Evolutionary conservation across 2,329 filamentous ascomycete genomes (phyloP).

Genomic region (Rachicladosporium sp.): DNA sequence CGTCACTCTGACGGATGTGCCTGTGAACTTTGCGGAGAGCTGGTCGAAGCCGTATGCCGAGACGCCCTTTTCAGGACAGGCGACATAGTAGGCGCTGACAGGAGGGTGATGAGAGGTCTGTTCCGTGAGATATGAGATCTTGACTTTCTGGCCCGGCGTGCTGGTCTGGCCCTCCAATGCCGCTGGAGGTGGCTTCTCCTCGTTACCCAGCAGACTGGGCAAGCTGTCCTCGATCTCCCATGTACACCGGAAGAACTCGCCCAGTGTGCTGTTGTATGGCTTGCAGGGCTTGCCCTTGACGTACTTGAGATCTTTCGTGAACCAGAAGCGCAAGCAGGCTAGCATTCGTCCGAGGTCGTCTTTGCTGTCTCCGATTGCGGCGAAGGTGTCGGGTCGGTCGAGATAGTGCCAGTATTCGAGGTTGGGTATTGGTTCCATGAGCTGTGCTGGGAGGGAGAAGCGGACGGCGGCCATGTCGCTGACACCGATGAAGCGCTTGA

Average conservation of each 20-base stretch:
- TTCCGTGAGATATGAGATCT: slow-evolving; percentile 88
- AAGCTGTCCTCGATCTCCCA: slow-evolving; percentile 82
- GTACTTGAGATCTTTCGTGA: slow-evolving; percentile 98
- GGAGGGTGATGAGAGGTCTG: slow-evolving; percentile 97
- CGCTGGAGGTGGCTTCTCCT: slow-evolving; percentile 16
- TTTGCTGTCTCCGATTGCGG: slow-evolving; percentile 74
- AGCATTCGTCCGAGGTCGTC: slow-evolving; percentile 89
- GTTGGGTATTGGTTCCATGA: slow-evolving; percentile 92
- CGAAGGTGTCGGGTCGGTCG: slow-evolving; percentile 85
- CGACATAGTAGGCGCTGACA: slow-evolving; percentile 88
- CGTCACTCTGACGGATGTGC: slow-evolving; percentile 81
- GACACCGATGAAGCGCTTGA: slow-evolving; percentile 92
- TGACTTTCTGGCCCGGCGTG: slow-evolving; percentile 42
- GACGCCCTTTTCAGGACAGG: slow-evolving; percentile 83
- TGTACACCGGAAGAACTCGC: slow-evolving; percentile 97
- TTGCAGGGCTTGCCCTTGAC: slow-evolving; percentile 98
- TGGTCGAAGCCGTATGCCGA: slow-evolving; percentile 87
- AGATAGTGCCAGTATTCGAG: slow-evolving; percentile 99
- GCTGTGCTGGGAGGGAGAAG: slow-evolving; percentile 89
- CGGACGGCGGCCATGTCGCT: slow-evolving; percentile 89
- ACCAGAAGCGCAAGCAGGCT: slow-evolving; percentile 91
- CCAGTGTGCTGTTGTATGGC: slow-evolving; percentile 92
- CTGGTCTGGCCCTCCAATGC: slow-evolving; percentile 15
- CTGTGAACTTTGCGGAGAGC: slow-evolving; percentile 93
- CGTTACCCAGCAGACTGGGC: slow-evolving; percentile 38